Evolutionary conservation across 345 rosid species (phyloP), one percentile per base, ranked within the genome.

Genomic region (Eucalyptus marginata): DNA sequence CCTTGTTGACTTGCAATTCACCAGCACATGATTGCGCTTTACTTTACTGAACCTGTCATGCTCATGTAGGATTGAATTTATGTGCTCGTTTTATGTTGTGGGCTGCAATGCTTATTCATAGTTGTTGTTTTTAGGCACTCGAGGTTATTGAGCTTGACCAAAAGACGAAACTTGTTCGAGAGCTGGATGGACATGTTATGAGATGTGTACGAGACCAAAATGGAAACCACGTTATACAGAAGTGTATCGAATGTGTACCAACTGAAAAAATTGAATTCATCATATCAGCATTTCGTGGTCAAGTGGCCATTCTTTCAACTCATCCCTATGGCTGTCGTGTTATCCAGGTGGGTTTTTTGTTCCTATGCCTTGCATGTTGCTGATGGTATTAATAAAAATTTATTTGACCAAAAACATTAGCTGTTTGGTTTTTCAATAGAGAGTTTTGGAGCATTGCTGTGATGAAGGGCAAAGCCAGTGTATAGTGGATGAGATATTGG

Each of bases 281-380:
- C 86, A 95, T 96, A 89, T 93, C 96, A 88, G 94, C 99, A 90
- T 98, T 98, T 88, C 92, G 91, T 88, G 96, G 97, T 88, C 98
- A 98, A 90, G 99, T 97, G 80, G 96, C 96, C 54, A 89, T 89
- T 40, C 99, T 98, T 89, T 95, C 99, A 83, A 95, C 94, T 87
- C 99, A 97, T 95, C 99, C 99, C 14, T 98, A 98, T 89, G 99
- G 99, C 68, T 98, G 99, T 87, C 99, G 99, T 90, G 99, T 98
- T 79, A 95, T 98, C 90, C 99, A 98, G 96, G 99, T 97, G 93
- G 87, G 64, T 81, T 14, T 84, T 43, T 24, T 25, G 64, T 40
- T 25, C 56, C 83, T 76, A 36, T 20, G 83, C 83, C 83, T 76
- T 12, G 46, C 81, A 76, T 76, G 46, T 76, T 76, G 83, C 83